Evolutionary conservation across 495 filamentous ascomycete species (phyloP).

Genomic region (Penicillium ochrochloron): DNA sequence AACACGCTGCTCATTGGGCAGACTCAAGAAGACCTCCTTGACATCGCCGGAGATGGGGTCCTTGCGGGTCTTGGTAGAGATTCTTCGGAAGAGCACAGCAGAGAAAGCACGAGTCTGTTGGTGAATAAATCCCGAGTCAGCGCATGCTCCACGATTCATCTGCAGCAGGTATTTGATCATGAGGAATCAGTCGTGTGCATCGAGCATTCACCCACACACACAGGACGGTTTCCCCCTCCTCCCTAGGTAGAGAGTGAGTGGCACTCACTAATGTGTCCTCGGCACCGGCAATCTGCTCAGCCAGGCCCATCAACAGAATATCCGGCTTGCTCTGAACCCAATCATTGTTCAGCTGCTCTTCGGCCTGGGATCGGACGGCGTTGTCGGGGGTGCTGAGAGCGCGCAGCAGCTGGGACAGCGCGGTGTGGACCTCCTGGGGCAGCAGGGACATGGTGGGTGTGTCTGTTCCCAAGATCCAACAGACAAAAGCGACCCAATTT

Average conservation of each 20-base stretch:
- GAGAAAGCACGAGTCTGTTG: constrained; percentile 84
- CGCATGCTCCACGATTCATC: neutral
- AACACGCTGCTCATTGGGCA: constrained; percentile 69
- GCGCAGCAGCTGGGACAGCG: constrained; percentile 83
- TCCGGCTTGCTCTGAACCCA: constrained; percentile 85
- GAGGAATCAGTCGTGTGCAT: neutral
- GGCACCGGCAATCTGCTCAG: constrained; percentile 82
- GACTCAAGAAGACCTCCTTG: constrained; percentile 80
- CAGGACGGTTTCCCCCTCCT: neutral
- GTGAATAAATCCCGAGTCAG: neutral
- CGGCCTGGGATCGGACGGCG: constrained; percentile 76
- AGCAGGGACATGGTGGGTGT: constrained; percentile 77
- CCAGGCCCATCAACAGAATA: constrained; percentile 87
- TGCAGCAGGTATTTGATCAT: constrained; percentile 6
- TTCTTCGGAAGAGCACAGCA: constrained; percentile 92
- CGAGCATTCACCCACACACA: constrained; percentile 5
- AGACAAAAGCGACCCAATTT: constrained; percentile 31
- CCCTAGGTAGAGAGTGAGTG: constrained; percentile 6
- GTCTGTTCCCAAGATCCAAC: constrained; percentile 39
- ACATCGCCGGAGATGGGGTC: constrained; percentile 67
- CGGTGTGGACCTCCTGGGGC: constrained; percentile 76
- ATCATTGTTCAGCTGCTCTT: constrained; percentile 85
- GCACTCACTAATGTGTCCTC: constrained; percentile 68
- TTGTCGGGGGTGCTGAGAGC: constrained; percentile 93
- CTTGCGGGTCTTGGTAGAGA: constrained; percentile 86